phyloP scores from a whole-genome alignment of 2,329 filamentous ascomycete species.

The Whalleya microplaca region DNA sequence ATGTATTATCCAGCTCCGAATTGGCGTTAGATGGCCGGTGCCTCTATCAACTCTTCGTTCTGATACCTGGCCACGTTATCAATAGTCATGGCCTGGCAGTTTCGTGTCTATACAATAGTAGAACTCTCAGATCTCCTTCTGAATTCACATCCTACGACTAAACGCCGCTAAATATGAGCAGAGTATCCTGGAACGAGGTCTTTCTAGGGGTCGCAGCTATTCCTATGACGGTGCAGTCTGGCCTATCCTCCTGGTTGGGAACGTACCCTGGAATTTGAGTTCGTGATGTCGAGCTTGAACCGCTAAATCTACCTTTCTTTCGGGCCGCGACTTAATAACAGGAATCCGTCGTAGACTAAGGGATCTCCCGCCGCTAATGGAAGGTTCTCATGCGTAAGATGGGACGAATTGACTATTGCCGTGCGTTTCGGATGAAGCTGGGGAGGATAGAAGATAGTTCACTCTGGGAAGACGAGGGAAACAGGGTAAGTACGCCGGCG shows the following conservation, averaged over 20 bases:
- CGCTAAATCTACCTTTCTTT: slow-evolving; percentile 6
- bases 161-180: background rate
- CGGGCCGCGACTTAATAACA: slow-evolving; percentile 10
- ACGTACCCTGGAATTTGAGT: slow-evolving; percentile 4
- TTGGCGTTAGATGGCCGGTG: slow-evolving; percentile 6
- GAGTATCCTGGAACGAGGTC: slow-evolving; percentile 5
- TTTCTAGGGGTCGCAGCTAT: slow-evolving; percentile 2
- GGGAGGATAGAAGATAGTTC: slow-evolving; percentile 7
- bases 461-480: slow-evolving; percentile 15
- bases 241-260: slow-evolving; percentile 3
- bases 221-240: slow-evolving; percentile 1
- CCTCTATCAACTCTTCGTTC: slow-evolving; percentile 5
- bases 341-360: slow-evolving; percentile 13
- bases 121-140: slow-evolving; percentile 5
- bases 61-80: slow-evolving; percentile 7
- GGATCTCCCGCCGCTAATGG: slow-evolving; percentile 8
- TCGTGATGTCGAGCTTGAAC: slow-evolving; percentile 4
- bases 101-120: slow-evolving; percentile 12
- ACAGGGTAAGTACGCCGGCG: slow-evolving; percentile 15
- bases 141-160: slow-evolving; percentile 3
- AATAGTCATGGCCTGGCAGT: slow-evolving; percentile 12
- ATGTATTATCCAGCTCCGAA: slow-evolving; percentile 12
- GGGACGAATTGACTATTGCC: slow-evolving; percentile 14
- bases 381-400: slow-evolving; percentile 6
- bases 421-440: slow-evolving; percentile 11